Conservation (phyloP, 345 rosid species). For the Pugionium cornutum region DNA sequence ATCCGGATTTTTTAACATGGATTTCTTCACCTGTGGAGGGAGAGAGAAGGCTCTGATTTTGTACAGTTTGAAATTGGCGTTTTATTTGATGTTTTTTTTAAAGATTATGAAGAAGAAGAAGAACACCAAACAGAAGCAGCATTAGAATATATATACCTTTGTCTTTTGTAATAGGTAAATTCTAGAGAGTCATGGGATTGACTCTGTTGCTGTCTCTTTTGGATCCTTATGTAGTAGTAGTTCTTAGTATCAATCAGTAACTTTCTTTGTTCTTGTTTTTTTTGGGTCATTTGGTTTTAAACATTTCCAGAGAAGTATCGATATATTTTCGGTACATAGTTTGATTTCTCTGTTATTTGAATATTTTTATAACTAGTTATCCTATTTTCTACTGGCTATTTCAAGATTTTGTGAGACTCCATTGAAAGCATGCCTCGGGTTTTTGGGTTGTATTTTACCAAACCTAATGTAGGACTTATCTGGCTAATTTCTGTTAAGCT, state of each 20-base stretch:
- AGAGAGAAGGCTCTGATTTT: slow-evolving; percentile 33
- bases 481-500: not conserved
- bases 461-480: not conserved
- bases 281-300: slow-evolving; percentile 17
- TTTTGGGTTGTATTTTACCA: not conserved
- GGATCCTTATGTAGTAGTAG: slow-evolving; percentile 27
- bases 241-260: slow-evolving; percentile 12
- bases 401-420: not conserved
- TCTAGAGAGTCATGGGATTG: slow-evolving; percentile 14
- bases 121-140: slow-evolving; percentile 30
- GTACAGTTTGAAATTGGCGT: slow-evolving; percentile 41
- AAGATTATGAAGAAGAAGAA: slow-evolving; percentile 27
- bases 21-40: slow-evolving; percentile 32
- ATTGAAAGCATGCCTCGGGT: not conserved
- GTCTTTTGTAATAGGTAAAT: slow-evolving; percentile 43
- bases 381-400: not conserved
- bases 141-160: slow-evolving; percentile 31
- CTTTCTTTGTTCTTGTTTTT: not conserved
- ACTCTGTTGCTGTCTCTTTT: slow-evolving; percentile 37
- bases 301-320: slow-evolving; percentile 31
- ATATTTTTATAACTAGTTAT: slow-evolving; percentile 14
- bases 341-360: slow-evolving; percentile 35
- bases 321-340: slow-evolving; percentile 24
- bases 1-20: slow-evolving; percentile 39
- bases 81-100: slow-evolving; percentile 23